phyloP scores from a whole-genome alignment of 1,139 yeast species.

The Pichia sp. region DNA sequence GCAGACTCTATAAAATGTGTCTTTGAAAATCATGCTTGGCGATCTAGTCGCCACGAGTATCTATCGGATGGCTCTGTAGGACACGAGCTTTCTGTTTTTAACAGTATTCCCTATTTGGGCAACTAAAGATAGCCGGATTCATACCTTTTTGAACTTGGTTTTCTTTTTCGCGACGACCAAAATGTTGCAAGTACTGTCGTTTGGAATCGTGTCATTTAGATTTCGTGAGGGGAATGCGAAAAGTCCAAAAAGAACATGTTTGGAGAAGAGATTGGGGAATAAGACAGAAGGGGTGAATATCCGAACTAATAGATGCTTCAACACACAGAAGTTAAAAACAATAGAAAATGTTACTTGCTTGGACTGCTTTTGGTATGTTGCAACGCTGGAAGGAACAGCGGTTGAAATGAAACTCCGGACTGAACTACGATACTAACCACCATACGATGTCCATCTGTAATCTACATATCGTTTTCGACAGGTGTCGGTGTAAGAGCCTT shows the following conservation, averaged over 20 bases:
- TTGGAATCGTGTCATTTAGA: neutral
- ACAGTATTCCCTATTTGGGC: neutral
- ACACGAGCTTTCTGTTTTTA: too few relatives aligned
- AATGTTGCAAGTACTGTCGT: neutral
- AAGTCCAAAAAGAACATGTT: neutral
- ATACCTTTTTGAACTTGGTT: neutral
- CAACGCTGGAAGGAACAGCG: neutral
- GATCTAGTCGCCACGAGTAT: too few relatives aligned
- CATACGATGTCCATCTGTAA: neutral
- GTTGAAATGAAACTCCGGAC: too few relatives aligned
- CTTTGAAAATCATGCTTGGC: neutral
- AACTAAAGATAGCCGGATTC: neutral
- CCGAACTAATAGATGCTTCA: neutral
- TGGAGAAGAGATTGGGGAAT: neutral
- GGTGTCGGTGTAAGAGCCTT: conserved; percentile 39
- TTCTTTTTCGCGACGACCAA: neutral
- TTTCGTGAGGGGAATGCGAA: conserved; percentile 2
- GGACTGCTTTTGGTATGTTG: conserved; percentile 35
- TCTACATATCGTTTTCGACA: conserved; percentile 8
- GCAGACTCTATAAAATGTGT: neutral
- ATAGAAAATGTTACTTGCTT: conserved; percentile 29
- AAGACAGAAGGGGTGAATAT: neutral
- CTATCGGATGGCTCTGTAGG: too few relatives aligned
- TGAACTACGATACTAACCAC: neutral
- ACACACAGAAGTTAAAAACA: neutral